Conservation (phyloP, 495 filamentous ascomycete species). For the Bacidia rubella region DNA sequence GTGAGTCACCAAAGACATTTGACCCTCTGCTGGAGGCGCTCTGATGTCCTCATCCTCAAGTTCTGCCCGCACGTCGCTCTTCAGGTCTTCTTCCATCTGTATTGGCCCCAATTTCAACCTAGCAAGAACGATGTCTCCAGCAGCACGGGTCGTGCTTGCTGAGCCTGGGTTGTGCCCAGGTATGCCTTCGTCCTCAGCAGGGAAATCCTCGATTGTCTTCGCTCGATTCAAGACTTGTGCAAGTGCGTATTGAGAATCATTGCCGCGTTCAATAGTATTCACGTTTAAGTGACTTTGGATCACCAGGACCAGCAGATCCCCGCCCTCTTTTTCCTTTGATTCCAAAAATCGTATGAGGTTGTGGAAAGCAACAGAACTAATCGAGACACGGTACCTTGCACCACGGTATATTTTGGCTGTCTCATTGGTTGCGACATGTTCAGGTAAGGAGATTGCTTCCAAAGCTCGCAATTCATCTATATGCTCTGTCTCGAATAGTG, state of each 20-base stretch:
- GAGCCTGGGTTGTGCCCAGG: slow-evolving; percentile 81
- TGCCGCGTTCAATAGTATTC: slow-evolving; percentile 57
- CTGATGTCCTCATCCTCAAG: slow-evolving; percentile 65
- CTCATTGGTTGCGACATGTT: slow-evolving; percentile 59
- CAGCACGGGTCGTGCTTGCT: slow-evolving; percentile 55
- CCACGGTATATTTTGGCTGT: slow-evolving; percentile 62
- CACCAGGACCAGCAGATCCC: slow-evolving; percentile 57
- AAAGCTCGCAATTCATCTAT: slow-evolving; percentile 61
- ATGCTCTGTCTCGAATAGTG: slow-evolving; percentile 60
- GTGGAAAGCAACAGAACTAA: slow-evolving; percentile 65
- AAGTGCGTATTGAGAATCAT: slow-evolving; percentile 66
- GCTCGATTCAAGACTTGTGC: slow-evolving; percentile 61
- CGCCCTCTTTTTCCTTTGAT: slow-evolving; percentile 64
- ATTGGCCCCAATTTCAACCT: slow-evolving; percentile 64
- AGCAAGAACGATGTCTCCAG: slow-evolving; percentile 37
- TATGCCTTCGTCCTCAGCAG: slow-evolving; percentile 83
- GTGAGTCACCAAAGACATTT: slow-evolving; percentile 55
- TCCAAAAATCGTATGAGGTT: slow-evolving; percentile 82
- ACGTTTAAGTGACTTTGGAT: slow-evolving; percentile 63
- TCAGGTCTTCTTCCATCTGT: slow-evolving; percentile 63
- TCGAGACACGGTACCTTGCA: slow-evolving; percentile 75
- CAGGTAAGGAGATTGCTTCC: slow-evolving; percentile 52
- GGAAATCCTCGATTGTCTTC: slow-evolving; percentile 45
- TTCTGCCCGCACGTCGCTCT: slow-evolving; percentile 69
- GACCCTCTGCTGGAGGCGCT: slow-evolving; percentile 51